Evolutionary conservation across 164 flowering plant genomes (phyloP), one percentile per base, ranked within the genome.

Genomic region (Annona squamosa): DNA sequence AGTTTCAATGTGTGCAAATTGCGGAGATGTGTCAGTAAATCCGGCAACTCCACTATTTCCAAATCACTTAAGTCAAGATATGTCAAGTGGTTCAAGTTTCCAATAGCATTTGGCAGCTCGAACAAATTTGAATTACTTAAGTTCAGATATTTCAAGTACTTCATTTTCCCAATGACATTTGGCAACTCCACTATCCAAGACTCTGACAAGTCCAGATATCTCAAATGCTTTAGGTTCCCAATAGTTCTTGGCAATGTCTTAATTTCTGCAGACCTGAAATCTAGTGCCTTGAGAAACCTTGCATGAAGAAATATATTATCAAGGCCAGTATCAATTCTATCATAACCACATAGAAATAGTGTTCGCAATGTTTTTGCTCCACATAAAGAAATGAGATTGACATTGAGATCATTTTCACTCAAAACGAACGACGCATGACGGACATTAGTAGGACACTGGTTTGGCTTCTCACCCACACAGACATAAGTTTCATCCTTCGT

Each of bases 1-100:
- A 52, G 59, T 0, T 59, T 59, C 48, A 59, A 18, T 16, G 72
- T 56, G 9, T 71, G 64, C 59, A 85, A 70, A 71, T 82, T 74
- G 62, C 48, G 68, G 3, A 82, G 72, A 18, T 41, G 52, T 43
- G 73, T 16, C 10, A 78, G 3, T 12, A 82, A 77, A 3, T 73
- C 57, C 12, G 86, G 76, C 37, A 84, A 66, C 44, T 16, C 12
- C 48, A 48, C 42, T 1, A 86, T 75, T 0, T 2, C 1, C 3
- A 13, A 80, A n/a, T 18, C 4, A 17, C 82, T 76, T 12, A 84
- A 75, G 47, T 81, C 71, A 3, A 84, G 68, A 46, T 65, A 81
- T 42, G 81, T 67, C 4, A 84, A 70, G 72, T 63, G 82, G 19
- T 57, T 84, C 63, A 81, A 42, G 45, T 69, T 37, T n/a, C 67